Base-by-base conservation (phyloP, 2,329 filamentous ascomycete genomes). In the Bipolaris sorokiniana region DNA sequence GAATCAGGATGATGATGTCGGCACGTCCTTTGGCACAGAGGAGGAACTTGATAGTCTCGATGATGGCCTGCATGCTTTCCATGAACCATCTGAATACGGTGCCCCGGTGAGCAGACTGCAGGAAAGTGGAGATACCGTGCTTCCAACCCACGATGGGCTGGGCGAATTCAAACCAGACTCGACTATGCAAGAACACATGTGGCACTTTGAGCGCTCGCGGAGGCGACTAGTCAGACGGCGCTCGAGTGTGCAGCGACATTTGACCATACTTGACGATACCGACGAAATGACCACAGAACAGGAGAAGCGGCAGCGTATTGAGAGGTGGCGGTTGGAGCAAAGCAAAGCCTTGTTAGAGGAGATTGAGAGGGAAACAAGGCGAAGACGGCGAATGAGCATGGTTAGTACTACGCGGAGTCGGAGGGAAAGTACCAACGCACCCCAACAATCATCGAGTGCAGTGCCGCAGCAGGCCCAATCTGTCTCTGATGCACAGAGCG, bases 91-190 rank as follows among this genome's bases (percentile, higher is more conserved):
- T 1, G 71, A 77, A 23, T 67, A 70, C 51, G 69, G 70, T 40
- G 64, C 70, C 52, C 79, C 74, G 26, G 83, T 81, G 56, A 73
- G 78, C 61, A 76, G 77, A 60, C 69, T 82, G 63, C 80, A 85
- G 54, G 80, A 85, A 44, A 86, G 85, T 62, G 81, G 86, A 18
- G 81, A 83, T 16, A 87, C 90, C 0, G 86, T 97, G 2, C 83
- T 99, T n/a, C 95, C 95, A 0, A 86, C 88, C 1, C 95, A 99
- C 71, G 93, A 99, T 80, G 95, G 95, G 1, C 78, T 98, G 44
- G 95, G 95, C 4, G 91, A 89, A 6, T 99, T 99, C 75, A 86
- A 76, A 59, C 91, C 71, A 74, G 91, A 78, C 71, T 86, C 70
- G 11, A 84, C 72, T 71, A 83, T 92, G 20, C 92, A 97, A 71